Base-by-base conservation (phyloP, 129 eudicot species). In the Flaveria linearis region DNA sequence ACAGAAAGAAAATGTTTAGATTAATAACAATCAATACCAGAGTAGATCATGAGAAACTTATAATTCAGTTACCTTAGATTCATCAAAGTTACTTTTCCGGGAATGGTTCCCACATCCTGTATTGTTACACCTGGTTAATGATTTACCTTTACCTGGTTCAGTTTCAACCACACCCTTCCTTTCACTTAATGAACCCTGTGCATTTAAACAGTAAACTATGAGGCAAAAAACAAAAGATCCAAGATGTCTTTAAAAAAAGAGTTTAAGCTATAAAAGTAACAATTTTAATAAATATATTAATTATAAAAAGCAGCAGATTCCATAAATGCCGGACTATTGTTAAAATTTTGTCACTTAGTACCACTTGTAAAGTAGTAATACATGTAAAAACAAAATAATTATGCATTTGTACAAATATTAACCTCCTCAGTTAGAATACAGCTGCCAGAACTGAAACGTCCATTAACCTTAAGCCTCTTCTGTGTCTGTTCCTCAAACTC, bases 381-480 rank as follows among this genome's bases (percentile, higher is more conserved):
- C 47, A 22, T 28, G 53, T 50, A 45, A 39, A 60, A 68, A 58
- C 12, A 49, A 36, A 22, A 69, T 41, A 16, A 41, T 17, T 51
- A 13, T 42, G 57, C 45, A 83, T 61, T 20, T 11, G 46, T 30
- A 69, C 26, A 15, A 76, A 49, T 47, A 69, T 74, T 67, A 58
- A 81, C 88, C 88, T 81, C 80, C 70, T 50, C 39, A 13, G 57
- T 47, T 57, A 52, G 79, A 72, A 23, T 67, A 69, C 76, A 75
- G 65, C 78, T 83, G 30, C 14, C 74, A 76, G 85, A 79, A 58
- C 80, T 76, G 61, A 26, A 33, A 68, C 53, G 78, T 51, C 46
- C 65, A 41, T 80, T 75, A 63, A 79, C 74, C 83, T 79, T 91
- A 26, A n/a, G 83, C 75, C 88, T 88, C 86, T 91, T 91, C 41